A percentile compares a stretch with the other conserved stretches of the same genome.
Conservation (phyloP, 768 basidiomycete species). For the Krasilnikovozyma curviuscula region DNA sequence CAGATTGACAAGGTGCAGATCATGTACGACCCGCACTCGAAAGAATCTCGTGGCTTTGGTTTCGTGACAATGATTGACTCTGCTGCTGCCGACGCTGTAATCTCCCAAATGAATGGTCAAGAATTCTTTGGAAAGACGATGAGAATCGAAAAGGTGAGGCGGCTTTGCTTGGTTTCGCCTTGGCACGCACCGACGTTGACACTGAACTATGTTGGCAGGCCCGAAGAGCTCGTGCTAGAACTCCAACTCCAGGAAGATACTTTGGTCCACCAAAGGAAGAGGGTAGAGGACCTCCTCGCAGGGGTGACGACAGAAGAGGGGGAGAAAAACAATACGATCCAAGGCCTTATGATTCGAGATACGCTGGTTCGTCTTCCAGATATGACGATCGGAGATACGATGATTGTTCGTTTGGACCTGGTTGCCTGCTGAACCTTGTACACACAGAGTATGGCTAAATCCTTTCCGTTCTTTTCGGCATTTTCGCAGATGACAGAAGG, state of each 20-base stretch:
- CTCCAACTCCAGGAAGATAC: conserved; percentile 78
- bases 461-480: too few relatives aligned
- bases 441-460: not conserved
- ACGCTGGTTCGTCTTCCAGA: conserved; percentile 2
- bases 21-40: conserved; percentile 48
- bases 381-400: too few relatives aligned
- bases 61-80: conserved; percentile 69
- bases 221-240: conserved; percentile 24
- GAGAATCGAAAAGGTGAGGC: conserved; percentile 74
- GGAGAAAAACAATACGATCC: conserved; percentile 14
- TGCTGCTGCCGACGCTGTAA: conserved; percentile 82
- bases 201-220: conserved; percentile 37
- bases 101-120: conserved; percentile 61
- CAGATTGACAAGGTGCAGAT: conserved; percentile 46
- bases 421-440: conserved; percentile 24
- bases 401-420: too few relatives aligned
- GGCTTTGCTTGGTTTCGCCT: conserved; percentile 1
- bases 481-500: too few relatives aligned
- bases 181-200: conserved; percentile 10
- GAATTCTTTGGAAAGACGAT: conserved; percentile 74
- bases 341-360: conserved; percentile 22
- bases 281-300: conserved; percentile 8
- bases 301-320: conserved; percentile 11
- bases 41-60: conserved; percentile 61
- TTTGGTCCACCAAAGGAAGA: conserved; percentile 72